Base-by-base conservation (phyloP, 169 alveolate species). In the Eimeria acervulina region DNA sequence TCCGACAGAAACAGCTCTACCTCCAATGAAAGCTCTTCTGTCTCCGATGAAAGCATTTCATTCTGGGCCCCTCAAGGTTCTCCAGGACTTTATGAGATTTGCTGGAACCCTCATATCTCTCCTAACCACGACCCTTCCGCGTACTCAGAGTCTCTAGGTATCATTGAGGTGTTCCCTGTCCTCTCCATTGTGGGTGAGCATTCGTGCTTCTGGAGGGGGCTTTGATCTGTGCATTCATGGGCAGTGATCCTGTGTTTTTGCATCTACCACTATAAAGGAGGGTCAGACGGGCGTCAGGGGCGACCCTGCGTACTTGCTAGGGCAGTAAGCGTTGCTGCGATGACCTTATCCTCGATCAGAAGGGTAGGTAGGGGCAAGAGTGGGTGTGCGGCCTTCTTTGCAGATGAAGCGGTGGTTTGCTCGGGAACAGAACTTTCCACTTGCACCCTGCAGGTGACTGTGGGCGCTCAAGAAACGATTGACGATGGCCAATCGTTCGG, bases 81-180 rank as follows among this genome's bases (percentile, higher is more conserved):
- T 2, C 83, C 96, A 23, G 81, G 93, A 12, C 38, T 93, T 42
- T 93, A 81, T 52, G 68, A 83, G 59, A 59, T 93, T 26, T 93
- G 96, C 88, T 93, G 96, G 96, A 93, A 93, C 42, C 89, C 96
- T 28, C 89, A 63, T 1, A 42, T 36, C 28, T n/a, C 51, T 33
- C 76, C 51, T 36, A 63, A 52, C 78, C 31, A 40, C 28, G 88
- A 93, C n/a, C 94, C 96, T 52, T 31, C 85, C 4, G 81, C 85
- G 19, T 93, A 93, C 68, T 80, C 80, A 23, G 89, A 55, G 94
- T 63, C 36, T 59, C 40, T 93, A 23, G 96, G 96, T 17, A 23
- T 36, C n/a, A n/a, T 83, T n/a, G 94, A 93, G 78, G 76, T 83
- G 40, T 12, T 81, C 33, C 88, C 96, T 0, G 44, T 55, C 21